Conservation (phyloP, 2,329 filamentous ascomycete species). For the Fusarium clavum region DNA sequence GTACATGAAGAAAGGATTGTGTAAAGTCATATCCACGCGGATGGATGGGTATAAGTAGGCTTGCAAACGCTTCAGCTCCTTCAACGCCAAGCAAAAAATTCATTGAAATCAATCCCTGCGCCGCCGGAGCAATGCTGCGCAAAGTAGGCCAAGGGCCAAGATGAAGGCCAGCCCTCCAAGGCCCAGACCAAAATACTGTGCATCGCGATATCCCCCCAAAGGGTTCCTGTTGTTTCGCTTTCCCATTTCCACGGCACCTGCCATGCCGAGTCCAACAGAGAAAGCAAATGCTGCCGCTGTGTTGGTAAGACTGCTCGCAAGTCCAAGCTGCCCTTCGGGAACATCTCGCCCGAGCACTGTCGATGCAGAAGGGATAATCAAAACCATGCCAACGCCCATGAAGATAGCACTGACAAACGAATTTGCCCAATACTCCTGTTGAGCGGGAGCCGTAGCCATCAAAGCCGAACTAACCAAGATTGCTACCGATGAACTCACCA, state of each 20-base stretch:
- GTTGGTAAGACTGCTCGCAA: constrained; percentile 36
- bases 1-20: background rate
- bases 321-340: constrained; percentile 41
- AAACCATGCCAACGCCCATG: constrained; percentile 43
- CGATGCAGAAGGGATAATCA: constrained; percentile 37
- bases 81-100: constrained; percentile 10
- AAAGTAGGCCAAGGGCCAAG: constrained; percentile 35
- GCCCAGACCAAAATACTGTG: constrained; percentile 44
- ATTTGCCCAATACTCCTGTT: constrained; percentile 44
- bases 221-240: constrained; percentile 15
- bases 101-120: constrained; percentile 21
- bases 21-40: constrained; percentile 7
- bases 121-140: constrained; percentile 32
- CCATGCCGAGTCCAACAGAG: constrained; percentile 44
- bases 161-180: constrained; percentile 39
- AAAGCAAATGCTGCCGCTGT: constrained; percentile 36
- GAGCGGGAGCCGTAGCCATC: constrained; percentile 39
- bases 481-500: constrained; percentile 35
- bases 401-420: constrained; percentile 44
- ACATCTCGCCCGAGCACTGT: constrained; percentile 37
- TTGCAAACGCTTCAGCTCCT: background rate
- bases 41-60: constrained; percentile 26
- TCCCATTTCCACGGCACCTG: constrained; percentile 40
- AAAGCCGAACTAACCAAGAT: constrained; percentile 39
- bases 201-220: constrained; percentile 40